phyloP scores from a whole-genome alignment of 1,139 yeast species.

The Yamadazyma atlantica region DNA sequence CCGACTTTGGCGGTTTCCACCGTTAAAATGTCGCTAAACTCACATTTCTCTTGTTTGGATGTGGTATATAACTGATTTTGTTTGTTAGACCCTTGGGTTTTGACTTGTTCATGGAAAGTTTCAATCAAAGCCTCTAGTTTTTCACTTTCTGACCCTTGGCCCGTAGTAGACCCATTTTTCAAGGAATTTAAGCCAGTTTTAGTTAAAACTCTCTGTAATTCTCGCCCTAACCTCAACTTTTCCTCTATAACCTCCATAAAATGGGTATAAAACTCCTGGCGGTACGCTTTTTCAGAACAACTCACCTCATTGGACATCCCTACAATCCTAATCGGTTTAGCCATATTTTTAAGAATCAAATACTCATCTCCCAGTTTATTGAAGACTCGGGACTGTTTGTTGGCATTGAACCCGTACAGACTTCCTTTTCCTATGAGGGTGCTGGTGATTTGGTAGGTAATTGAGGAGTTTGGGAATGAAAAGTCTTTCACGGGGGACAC shows the following conservation, averaged over 20 bases:
- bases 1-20: no score
- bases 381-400: constrained; percentile 27
- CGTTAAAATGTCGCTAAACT: not conserved
- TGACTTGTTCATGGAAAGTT: constrained; percentile 7
- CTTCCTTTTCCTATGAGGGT: constrained; percentile 43
- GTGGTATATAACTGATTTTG: constrained; percentile 13
- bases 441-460: constrained; percentile 38
- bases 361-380: constrained; percentile 43
- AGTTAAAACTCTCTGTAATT: constrained; percentile 5
- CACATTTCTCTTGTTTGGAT: constrained; percentile 6
- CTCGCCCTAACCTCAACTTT: constrained; percentile 16
- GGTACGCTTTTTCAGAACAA: constrained; percentile 5
- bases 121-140: constrained; percentile 7
- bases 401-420: constrained; percentile 21
- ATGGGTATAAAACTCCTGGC: constrained; percentile 24
- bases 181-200: no score
- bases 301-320: not conserved
- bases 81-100: constrained; percentile 6
- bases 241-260: constrained; percentile 29
- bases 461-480: constrained; percentile 27
- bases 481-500: constrained; percentile 22
- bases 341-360: constrained; percentile 35
- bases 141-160: not conserved
- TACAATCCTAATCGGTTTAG: constrained; percentile 27
- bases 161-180: no score